Evolutionary conservation across 371 early-diverging fungal species (phyloP).

Genomic region (Smittium culicis): DNA sequence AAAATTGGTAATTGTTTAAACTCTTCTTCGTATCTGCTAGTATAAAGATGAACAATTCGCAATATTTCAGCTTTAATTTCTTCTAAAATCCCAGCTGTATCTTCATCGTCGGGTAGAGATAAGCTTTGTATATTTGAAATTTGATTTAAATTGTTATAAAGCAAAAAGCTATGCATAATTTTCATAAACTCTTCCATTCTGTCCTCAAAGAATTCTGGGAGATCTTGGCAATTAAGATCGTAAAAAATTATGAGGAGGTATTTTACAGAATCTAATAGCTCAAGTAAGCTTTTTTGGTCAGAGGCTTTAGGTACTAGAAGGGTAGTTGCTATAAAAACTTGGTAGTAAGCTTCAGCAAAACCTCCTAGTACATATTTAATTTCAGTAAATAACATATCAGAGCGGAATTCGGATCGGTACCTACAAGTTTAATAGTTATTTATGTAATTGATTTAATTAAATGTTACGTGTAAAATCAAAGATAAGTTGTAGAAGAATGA

Average conservation of each 20-base stretch:
- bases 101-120: constrained; percentile 45
- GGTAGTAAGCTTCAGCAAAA: constrained; percentile 66
- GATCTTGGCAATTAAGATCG: constrained; percentile 83
- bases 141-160: constrained; percentile 56
- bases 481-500: no score
- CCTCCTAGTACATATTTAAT: constrained; percentile 81
- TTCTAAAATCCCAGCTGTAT: constrained; percentile 53
- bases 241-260: constrained; percentile 77
- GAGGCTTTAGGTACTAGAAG: constrained; percentile 41
- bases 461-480: no score
- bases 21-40: constrained; percentile 77
- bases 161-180: constrained; percentile 69
- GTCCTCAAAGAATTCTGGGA: constrained; percentile 93
- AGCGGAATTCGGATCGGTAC: constrained; percentile 76
- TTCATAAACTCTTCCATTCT: constrained; percentile 60
- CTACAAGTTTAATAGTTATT: background rate
- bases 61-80: constrained; percentile 79
- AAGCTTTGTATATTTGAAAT: constrained; percentile 35
- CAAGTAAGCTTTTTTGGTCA: constrained; percentile 13
- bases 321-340: constrained; percentile 72
- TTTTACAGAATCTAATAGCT: constrained; percentile 61
- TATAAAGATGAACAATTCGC: constrained; percentile 77
- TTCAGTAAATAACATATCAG: constrained; percentile 61
- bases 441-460: no score
- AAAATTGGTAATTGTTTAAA: constrained; percentile 62